Base-by-base conservation (phyloP, 1,284 basidiomycete genomes). In the Ustilago crameri region DNA sequence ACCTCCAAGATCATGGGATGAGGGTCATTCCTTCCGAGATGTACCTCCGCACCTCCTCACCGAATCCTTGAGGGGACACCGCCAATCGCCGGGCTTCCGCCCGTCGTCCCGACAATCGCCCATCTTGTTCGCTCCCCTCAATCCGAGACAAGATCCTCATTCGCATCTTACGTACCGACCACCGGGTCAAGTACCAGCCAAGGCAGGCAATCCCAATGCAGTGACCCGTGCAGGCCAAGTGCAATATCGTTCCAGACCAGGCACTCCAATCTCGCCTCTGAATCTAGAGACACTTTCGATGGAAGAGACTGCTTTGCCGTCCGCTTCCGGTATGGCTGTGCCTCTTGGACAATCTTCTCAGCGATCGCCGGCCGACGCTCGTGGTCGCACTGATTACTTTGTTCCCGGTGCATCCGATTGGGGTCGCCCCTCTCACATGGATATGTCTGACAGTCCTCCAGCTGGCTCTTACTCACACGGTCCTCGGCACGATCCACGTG, bases 181-280 rank as follows among this genome's bases (percentile, higher is more conserved):
- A 5, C 51, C 60, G 4, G 51, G 23, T 4, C 50, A 48, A 18
- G 24, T 54, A 20, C 22, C 53, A 8, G 24, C 42, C 35, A 53
- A 54, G 42, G 10, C 42, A 10, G 34, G 18, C 50, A 61, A 52
- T 10, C 23, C 60, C 10, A 34, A 49, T 26, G 38, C 47, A 20
- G 41, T 54, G n/a, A 9, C 61, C 14, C 58, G 59, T 15, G 54
- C 53, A 18, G 43, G 48, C 0, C 51, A 37, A 37, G 35, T 37
- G 9, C 35, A 53, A 18, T 49, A 51, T 42, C 51, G 50, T 5
- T 68, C 69, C 5, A 56, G 74, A 14, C 71, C 74, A 3, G 71
- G 49, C 26, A 76, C 74, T 7, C 74, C 74, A 24, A 49, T 74
- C 35, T 74, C 71, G 8, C 71, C 74, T 5, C 62, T 76, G 37